phyloP scores from a whole-genome alignment of 2,329 filamentous ascomycete genomes.

The Monilinia laxa region DNA sequence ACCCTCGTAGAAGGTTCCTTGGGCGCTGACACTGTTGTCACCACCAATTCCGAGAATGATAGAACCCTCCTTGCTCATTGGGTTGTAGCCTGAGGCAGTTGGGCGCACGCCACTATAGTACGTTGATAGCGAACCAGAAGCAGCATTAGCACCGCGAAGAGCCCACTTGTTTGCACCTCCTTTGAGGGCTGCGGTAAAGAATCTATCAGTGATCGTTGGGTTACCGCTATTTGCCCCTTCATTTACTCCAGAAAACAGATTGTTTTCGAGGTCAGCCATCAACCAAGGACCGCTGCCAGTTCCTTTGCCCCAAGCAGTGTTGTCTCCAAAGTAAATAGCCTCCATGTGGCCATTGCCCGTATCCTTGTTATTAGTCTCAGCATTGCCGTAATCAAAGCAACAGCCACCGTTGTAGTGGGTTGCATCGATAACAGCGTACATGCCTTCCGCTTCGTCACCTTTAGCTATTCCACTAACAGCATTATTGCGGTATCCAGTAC shows the following conservation, averaged over 20 bases:
- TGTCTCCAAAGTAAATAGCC: slow-evolving; percentile 63
- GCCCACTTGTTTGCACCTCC: slow-evolving; percentile 58
- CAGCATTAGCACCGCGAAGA: slow-evolving; percentile 57
- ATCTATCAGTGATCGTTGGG: slow-evolving; percentile 54
- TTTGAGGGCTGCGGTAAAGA: slow-evolving; percentile 58
- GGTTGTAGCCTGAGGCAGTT: slow-evolving; percentile 49
- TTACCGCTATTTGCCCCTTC: slow-evolving; percentile 50
- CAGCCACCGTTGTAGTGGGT: slow-evolving; percentile 58
- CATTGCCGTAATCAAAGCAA: slow-evolving; percentile 60
- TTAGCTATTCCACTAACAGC: slow-evolving; percentile 51
- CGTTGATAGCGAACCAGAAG: slow-evolving; percentile 54
- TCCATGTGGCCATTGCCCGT: slow-evolving; percentile 68
- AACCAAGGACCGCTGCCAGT: slow-evolving; percentile 62
- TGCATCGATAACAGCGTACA: slow-evolving; percentile 60
- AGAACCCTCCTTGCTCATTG: slow-evolving; percentile 64
- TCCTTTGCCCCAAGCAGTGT: slow-evolving; percentile 55
- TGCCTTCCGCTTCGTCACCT: slow-evolving; percentile 56
- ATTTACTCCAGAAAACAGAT: slow-evolving; percentile 57
- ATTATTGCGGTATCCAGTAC: slow-evolving; percentile 64
- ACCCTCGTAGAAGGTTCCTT: slow-evolving; percentile 66
- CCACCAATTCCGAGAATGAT: slow-evolving; percentile 71
- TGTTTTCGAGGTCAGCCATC: slow-evolving; percentile 69
- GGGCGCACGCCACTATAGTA: slow-evolving; percentile 60
- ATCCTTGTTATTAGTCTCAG: slow-evolving; percentile 52
- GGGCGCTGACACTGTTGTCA: slow-evolving; percentile 54